A percentile compares a stretch with the other conserved stretches of the same genome.
Evolutionary conservation across 495 filamentous ascomycete genomes (phyloP).

Genomic region (Pyronema omphalodes): DNA sequence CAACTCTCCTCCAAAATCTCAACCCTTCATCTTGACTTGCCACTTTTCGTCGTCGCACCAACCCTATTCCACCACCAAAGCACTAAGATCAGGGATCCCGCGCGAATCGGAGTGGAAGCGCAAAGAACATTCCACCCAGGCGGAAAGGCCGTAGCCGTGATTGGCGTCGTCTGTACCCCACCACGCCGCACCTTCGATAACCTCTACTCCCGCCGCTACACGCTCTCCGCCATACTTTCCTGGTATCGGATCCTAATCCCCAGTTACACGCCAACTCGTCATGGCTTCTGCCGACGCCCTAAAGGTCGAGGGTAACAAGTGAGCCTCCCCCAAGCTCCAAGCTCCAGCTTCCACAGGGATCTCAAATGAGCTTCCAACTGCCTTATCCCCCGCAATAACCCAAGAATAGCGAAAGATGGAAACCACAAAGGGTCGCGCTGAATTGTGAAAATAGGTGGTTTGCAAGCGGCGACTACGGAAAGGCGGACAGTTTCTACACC

Average conservation of each 20-base stretch:
- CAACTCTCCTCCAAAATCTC: too few relatives aligned
- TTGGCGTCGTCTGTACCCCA: neutral
- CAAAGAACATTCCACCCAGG: neutral
- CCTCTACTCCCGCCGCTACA: neutral
- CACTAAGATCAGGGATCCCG: too few relatives aligned
- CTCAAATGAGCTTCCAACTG: neutral
- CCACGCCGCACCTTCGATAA: neutral
- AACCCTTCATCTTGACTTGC: too few relatives aligned
- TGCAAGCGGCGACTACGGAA: conserved; percentile 47
- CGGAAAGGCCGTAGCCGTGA: neutral
- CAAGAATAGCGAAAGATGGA: neutral
- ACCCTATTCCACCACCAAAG: too few relatives aligned
- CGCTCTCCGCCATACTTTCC: too few relatives aligned
- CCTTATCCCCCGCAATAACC: neutral
- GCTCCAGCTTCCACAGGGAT: too few relatives aligned
- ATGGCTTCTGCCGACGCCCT: conserved; percentile 3
- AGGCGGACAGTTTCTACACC: conserved; percentile 63
- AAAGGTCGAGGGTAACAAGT: conserved; percentile 2
- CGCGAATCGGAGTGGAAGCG: neutral
- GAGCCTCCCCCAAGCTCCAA: neutral
- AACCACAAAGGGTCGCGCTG: neutral
- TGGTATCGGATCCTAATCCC: too few relatives aligned
- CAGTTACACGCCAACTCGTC: neutral
- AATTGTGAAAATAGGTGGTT: conserved; percentile 30
- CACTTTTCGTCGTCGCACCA: too few relatives aligned